Evolutionary conservation across 768 basidiomycete genomes (phyloP).

Genomic region (Piloderma croceum): DNA sequence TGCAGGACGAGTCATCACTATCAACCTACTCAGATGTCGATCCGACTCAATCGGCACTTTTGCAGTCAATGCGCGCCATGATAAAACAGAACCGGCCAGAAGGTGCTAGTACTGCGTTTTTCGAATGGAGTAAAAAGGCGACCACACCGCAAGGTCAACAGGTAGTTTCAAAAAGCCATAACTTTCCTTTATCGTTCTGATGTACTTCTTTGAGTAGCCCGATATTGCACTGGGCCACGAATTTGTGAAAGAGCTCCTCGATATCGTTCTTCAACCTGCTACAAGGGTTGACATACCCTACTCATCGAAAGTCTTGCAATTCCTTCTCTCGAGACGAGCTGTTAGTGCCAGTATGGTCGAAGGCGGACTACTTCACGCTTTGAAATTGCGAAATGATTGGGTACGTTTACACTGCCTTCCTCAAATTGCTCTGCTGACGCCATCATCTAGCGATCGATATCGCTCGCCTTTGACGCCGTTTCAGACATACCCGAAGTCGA

Average conservation of each 20-base stretch:
- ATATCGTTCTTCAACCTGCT: slow-evolving; percentile 41
- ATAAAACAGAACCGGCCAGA: slow-evolving; percentile 42
- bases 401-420: slow-evolving; percentile 36
- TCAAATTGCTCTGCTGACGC: neutral
- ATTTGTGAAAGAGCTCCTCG: slow-evolving; percentile 57
- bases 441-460: slow-evolving; percentile 37
- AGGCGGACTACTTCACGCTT: slow-evolving; percentile 48
- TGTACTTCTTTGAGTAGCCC: too few species aligned
- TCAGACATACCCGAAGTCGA: slow-evolving; percentile 63
- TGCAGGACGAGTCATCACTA: slow-evolving; percentile 5
- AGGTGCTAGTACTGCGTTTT: slow-evolving; percentile 54
- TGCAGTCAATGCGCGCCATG: slow-evolving; percentile 30
- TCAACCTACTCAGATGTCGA: slow-evolving; percentile 15
- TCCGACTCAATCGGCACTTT: slow-evolving; percentile 33
- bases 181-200: too few species aligned
- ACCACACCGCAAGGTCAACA: neutral
- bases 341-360: slow-evolving; percentile 60
- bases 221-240: slow-evolving; percentile 37
- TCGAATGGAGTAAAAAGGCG: slow-evolving; percentile 43
- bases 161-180: slow-evolving; percentile 13
- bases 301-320: slow-evolving; percentile 49
- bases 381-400: slow-evolving; percentile 63
- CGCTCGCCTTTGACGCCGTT: slow-evolving; percentile 48
- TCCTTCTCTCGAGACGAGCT: slow-evolving; percentile 51
- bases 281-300: slow-evolving; percentile 36